These are phyloP conservation scores for Aspergillus neoniger DNA, from an alignment of 2,329 filamentous ascomycete species.

Conservation along the genomic window DNA sequence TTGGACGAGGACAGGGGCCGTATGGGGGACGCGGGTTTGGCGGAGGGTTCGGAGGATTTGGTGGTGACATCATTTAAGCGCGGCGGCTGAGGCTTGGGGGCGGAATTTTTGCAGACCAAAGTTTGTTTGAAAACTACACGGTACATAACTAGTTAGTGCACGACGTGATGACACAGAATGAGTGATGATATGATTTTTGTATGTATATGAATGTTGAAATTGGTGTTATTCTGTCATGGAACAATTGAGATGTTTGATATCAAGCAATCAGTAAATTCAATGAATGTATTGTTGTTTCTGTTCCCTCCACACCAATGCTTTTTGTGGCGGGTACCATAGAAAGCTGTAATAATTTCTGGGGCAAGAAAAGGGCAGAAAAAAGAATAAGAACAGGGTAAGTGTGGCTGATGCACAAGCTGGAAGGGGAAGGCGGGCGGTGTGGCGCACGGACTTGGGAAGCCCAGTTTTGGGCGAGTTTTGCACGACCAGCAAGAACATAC, in stretches of 20 bases:
- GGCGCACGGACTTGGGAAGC: conserved; percentile 19
- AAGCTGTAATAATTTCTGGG: neutral
- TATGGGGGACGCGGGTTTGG: conserved; percentile 53
- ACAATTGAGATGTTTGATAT: neutral
- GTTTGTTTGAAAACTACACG: neutral
- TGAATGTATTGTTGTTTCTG: neutral
- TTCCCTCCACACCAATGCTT: neutral
- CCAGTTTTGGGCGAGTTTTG: neutral
- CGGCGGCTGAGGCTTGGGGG: neutral
- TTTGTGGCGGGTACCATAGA: neutral
- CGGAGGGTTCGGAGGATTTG: conserved; percentile 41
- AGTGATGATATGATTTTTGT: conserved; percentile 1
- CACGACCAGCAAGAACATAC: neutral
- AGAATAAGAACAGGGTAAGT: neutral
- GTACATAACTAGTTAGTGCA: neutral
- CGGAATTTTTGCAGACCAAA: neutral
- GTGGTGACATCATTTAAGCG: conserved; percentile 45
- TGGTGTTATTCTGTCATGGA: neutral
- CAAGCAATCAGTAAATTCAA: neutral
- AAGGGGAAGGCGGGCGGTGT: conserved; percentile 14
- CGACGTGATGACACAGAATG: neutral
- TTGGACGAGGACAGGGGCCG: conserved; percentile 39
- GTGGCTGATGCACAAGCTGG: conserved; percentile 10
- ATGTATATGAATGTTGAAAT: neutral
- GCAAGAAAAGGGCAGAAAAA: neutral